These are phyloP conservation scores for Chytriomyces hyalinus DNA, from an alignment of 192 early-diverging fungal species.

Conservation along the genomic window DNA sequence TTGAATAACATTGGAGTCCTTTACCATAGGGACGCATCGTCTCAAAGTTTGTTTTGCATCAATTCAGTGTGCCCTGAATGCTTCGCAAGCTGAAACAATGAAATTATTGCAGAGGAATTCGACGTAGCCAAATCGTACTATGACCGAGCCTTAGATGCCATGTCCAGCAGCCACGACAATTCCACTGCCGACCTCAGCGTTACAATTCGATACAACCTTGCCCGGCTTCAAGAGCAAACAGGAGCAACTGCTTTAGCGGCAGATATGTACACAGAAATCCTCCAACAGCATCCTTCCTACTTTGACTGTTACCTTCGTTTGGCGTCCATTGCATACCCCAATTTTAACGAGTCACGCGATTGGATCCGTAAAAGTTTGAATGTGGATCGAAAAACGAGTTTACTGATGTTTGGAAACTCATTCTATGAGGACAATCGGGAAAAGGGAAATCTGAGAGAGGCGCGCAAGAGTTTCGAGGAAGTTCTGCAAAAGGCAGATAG, in stretches of 20 bases:
- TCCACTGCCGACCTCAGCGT: constrained; percentile 13
- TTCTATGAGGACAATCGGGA: constrained; percentile 58
- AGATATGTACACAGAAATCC: constrained; percentile 67
- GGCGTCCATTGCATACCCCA: constrained; percentile 62
- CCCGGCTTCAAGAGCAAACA: constrained; percentile 41
- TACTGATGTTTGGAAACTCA: constrained; percentile 75
- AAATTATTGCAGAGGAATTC: constrained; percentile 32
- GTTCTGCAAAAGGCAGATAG: constrained; percentile 79
- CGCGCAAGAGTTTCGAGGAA: constrained; percentile 76
- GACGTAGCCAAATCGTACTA: constrained; percentile 47
- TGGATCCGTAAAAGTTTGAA: constrained; percentile 68
- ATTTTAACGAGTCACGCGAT: constrained; percentile 64
- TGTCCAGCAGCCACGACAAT: not conserved
- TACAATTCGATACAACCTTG: constrained; percentile 79
- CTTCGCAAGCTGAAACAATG: constrained; percentile 23
- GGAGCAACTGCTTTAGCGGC: constrained; percentile 62
- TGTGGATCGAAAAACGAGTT: constrained; percentile 66
- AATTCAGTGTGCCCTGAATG: constrained; percentile 4
- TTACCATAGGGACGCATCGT: constrained; percentile 64
- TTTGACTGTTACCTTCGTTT: constrained; percentile 74
- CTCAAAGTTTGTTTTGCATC: constrained; percentile 16
- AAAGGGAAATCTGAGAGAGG: constrained; percentile 58
- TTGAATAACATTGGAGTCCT: constrained; percentile 88
- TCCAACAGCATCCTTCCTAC: constrained; percentile 71
- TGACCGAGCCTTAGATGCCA: constrained; percentile 26